Percentiles rank a stretch among this genome's conserved stretches.
phyloP scores from a whole-genome alignment of 2,329 filamentous ascomycete genomes.

The Leptographium radiaticola region DNA sequence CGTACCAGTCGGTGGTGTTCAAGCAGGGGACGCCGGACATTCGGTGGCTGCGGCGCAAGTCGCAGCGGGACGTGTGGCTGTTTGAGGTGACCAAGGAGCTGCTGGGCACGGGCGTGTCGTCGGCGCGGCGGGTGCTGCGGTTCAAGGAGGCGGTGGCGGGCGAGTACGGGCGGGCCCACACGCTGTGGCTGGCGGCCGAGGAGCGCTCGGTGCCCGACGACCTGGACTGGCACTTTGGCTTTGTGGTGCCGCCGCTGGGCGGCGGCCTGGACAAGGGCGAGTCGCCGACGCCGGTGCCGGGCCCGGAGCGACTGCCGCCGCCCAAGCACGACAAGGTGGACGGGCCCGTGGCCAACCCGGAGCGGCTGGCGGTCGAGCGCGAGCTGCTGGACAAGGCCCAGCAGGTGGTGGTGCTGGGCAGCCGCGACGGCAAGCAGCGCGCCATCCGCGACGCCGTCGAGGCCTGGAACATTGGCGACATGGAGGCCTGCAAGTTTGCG shows the following conservation, averaged over 20 bases:
- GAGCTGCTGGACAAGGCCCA: conserved; percentile 34
- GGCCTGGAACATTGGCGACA: conserved; percentile 58
- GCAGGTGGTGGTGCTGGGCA: conserved; percentile 29
- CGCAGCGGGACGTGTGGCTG: conserved; percentile 70
- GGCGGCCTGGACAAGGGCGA: conserved; percentile 34
- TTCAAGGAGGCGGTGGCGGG: conserved; percentile 76
- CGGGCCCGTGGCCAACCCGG: conserved; percentile 36
- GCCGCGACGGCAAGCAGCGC: conserved; percentile 29
- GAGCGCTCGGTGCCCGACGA: conserved; percentile 45
- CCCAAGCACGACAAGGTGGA: conserved; percentile 32
- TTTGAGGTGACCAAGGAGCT: conserved; percentile 55
- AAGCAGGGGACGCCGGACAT: conserved; percentile 48
- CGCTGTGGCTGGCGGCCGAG: conserved; percentile 73
- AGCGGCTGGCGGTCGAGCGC: conserved; percentile 41
- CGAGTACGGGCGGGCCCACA: conserved; percentile 46
- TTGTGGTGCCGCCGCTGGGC: conserved; percentile 51
- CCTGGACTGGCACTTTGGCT: conserved; percentile 83
- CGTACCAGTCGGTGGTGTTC: conserved; percentile 55
- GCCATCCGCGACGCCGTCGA: conserved; percentile 42
- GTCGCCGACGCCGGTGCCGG: conserved; percentile 43
- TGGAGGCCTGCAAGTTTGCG: conserved; percentile 65
- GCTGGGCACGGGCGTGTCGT: conserved; percentile 48
- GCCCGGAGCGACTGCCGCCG: conserved; percentile 41
- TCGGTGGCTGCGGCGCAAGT: conserved; percentile 52
- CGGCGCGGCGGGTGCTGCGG: conserved; percentile 51